Base-by-base conservation (phyloP, 805 yeast species). In the Yarrowia alimentaria region DNA sequence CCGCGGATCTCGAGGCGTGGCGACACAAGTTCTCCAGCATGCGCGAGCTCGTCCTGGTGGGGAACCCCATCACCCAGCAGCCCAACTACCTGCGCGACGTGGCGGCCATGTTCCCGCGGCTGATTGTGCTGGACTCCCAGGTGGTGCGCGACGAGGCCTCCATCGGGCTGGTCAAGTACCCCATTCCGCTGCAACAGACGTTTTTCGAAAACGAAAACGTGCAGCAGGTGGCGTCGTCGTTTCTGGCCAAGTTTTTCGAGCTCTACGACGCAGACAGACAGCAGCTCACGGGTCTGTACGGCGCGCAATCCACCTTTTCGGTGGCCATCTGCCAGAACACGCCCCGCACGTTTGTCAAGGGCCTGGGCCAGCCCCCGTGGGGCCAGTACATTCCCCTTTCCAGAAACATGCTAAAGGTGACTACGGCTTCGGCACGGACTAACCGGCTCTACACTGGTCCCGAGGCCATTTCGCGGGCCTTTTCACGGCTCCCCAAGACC, bases 241-340 rank as follows among this genome's bases (percentile, higher is more conserved):
- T 93, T 64, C 71, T 90, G 6, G 67, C 87, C 21, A 83, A 85
- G 57, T 93, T 77, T 65, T 70, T 85, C 53, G 79, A 80, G 50
- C 68, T 83, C 42, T 93, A 95, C 95, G 99, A 93, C 68, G 60
- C 75, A 5, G 80, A 85, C 61, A 71, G 99, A 54, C 60, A 73
- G 8, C 90, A 83, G 52, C 70, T 93, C 42, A 63, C 83, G 64
- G 74, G 76, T 33, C 70, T 93, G 22, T 93, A 93, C 64, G 87
- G 93, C 48, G 77, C 78, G 40, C 84, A 83, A 60, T 87, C 97
- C 0, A 86, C 84, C 62, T 91, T 93, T 60, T 89, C 97, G 0
- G 63, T 84, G 51, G 83, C 85, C 54, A 79, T 83, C 17, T 94
- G 88, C 66, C 71, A 86, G 1, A 69, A 81, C 0, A 83, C 83